Percentiles rank a stretch among this genome's conserved stretches.
phyloP scores from a whole-genome alignment of 495 filamentous ascomycete genomes.

The Paragyromitra xinjiangensis region DNA sequence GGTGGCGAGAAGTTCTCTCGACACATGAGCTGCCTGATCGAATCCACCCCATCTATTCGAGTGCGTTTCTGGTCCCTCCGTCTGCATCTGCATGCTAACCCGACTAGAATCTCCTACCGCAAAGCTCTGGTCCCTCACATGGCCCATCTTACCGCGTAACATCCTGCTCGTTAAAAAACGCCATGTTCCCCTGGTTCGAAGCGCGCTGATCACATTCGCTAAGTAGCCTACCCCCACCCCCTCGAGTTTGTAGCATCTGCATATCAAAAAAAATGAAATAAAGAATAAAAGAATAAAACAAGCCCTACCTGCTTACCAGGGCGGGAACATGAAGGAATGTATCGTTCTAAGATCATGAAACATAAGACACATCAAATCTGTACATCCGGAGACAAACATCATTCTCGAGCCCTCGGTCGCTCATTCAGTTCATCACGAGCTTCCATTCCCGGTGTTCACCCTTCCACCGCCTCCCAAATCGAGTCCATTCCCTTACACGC shows the following conservation, averaged over 20 bases:
- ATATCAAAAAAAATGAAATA: too few relatives aligned
- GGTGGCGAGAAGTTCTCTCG: slow-evolving; percentile 62
- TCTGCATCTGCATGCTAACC: neutral
- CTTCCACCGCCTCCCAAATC: slow-evolving; percentile 57
- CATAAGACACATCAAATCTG: slow-evolving; percentile 73
- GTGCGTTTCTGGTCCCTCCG: slow-evolving; percentile 30
- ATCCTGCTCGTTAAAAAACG: slow-evolving; percentile 90
- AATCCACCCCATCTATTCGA: slow-evolving; percentile 63
- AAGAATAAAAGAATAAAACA: slow-evolving; percentile 1
- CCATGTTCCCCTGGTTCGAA: slow-evolving; percentile 72
- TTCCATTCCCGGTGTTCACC: slow-evolving; percentile 82
- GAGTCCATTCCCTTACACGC: slow-evolving; percentile 60
- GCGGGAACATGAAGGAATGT: slow-evolving; percentile 5
- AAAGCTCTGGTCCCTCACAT: slow-evolving; percentile 80
- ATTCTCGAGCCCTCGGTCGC: slow-evolving; percentile 84
- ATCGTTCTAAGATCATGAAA: slow-evolving; percentile 33
- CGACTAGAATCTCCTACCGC: slow-evolving; percentile 57
- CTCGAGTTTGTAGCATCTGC: too few relatives aligned
- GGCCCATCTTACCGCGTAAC: slow-evolving; percentile 89
- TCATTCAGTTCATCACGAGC: slow-evolving; percentile 71
- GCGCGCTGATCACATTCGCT: slow-evolving; percentile 78
- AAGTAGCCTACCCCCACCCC: slow-evolving; percentile 61
- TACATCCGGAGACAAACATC: slow-evolving; percentile 81
- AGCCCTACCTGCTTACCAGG: slow-evolving; percentile 33
- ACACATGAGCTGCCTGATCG: slow-evolving; percentile 65